phyloP scores from a whole-genome alignment of 2,329 filamentous ascomycete genomes.

The Aquanectria penicillioides region DNA sequence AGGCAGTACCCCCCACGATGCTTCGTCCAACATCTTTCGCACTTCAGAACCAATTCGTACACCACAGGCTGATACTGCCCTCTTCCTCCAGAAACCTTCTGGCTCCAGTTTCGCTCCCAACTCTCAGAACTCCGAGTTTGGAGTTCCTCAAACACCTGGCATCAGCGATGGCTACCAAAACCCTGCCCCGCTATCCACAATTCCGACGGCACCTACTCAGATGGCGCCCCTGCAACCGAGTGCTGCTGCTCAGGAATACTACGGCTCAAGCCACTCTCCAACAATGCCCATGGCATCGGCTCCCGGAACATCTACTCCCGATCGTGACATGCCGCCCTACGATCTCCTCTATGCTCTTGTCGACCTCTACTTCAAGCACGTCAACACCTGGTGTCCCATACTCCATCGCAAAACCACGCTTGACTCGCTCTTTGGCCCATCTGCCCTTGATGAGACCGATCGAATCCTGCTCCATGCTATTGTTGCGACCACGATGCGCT shows the following conservation, averaged over 20 bases:
- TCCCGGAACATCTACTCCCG: conserved; percentile 46
- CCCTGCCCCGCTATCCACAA: conserved; percentile 54
- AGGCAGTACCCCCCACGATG: conserved; percentile 64
- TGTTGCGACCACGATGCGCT: conserved; percentile 86
- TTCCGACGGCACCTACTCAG: conserved; percentile 51
- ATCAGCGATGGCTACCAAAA: conserved; percentile 61
- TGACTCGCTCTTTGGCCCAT: conserved; percentile 82
- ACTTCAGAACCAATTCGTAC: conserved; percentile 60
- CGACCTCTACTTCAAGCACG: conserved; percentile 81
- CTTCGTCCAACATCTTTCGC: conserved; percentile 55
- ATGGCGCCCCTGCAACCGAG: conserved; percentile 50
- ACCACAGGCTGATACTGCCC: conserved; percentile 64
- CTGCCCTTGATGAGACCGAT: conserved; percentile 81
- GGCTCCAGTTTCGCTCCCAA: conserved; percentile 54
- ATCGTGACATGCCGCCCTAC: conserved; percentile 78
- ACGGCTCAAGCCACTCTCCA: conserved; percentile 63
- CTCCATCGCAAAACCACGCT: conserved; percentile 86
- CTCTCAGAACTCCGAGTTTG: conserved; percentile 61
- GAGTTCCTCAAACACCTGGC: conserved; percentile 56
- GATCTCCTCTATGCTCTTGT: conserved; percentile 78
- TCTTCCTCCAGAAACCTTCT: conserved; percentile 71
- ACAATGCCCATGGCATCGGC: conserved; percentile 62
- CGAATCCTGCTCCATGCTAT: conserved; percentile 87
- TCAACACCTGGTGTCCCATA: conserved; percentile 89
- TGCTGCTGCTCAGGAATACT: conserved; percentile 60